Conservation (phyloP, 768 basidiomycete genomes). For the Leccinum subgranulosum region DNA sequence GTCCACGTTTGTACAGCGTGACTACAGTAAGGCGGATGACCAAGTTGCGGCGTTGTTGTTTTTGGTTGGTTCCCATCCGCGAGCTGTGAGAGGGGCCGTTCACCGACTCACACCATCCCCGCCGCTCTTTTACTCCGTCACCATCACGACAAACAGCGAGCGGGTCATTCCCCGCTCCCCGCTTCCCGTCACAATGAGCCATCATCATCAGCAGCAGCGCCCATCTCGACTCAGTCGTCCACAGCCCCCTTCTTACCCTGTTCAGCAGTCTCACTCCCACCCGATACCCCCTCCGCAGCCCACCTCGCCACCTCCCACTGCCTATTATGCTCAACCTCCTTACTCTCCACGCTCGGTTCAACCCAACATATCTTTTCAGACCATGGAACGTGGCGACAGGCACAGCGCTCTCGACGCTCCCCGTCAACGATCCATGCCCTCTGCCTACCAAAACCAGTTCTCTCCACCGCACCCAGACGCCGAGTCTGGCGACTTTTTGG, state of each 20-base stretch:
- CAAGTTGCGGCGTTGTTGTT: not conserved
- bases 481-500: conserved; percentile 35
- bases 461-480: conserved; percentile 36
- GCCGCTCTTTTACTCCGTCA: conserved; percentile 18
- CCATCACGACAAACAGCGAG: not conserved
- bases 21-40: not conserved
- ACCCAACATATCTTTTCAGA: conserved; percentile 65
- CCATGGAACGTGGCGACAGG: conserved; percentile 67
- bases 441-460: conserved; percentile 46
- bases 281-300: conserved; percentile 17
- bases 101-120: not conserved
- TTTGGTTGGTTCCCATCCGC: conserved; percentile 8
- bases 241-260: conserved; percentile 38
- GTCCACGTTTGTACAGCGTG: not conserved
- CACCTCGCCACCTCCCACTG: conserved; percentile 11
- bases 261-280: conserved; percentile 23
- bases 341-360: conserved; percentile 18
- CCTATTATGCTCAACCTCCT: conserved; percentile 18
- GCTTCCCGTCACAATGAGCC: conserved; percentile 22
- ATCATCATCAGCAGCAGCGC: conserved; percentile 44
- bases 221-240: conserved; percentile 30
- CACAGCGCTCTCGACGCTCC: conserved; percentile 53
- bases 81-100: not conserved
- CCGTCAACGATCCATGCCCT: conserved; percentile 44
- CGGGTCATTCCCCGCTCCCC: not conserved